These are phyloP conservation scores for Achaetomium macrosporum DNA, from an alignment of 2,329 filamentous ascomycete genomes.

Conservation along the genomic window DNA sequence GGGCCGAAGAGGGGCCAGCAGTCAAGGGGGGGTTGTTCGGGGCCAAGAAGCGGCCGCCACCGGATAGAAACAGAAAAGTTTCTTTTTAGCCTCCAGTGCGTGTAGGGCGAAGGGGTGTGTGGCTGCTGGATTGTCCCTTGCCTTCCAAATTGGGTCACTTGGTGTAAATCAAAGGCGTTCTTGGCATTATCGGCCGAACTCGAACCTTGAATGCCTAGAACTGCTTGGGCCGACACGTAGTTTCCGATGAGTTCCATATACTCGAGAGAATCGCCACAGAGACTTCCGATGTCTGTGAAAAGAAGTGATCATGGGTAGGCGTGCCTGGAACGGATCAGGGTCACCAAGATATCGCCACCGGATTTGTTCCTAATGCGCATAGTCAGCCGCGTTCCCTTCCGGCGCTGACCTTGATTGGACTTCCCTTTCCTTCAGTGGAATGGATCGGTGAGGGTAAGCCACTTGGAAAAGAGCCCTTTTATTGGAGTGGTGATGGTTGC, in stretches of 20 bases:
- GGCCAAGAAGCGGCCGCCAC: slow-evolving; percentile 11
- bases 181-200: slow-evolving; percentile 6
- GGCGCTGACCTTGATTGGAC: slow-evolving; percentile 5
- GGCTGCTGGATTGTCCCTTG: not conserved
- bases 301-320: not conserved
- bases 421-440: not conserved
- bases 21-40: not conserved
- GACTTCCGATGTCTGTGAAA: not conserved
- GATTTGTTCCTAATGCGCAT: not conserved
- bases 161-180: slow-evolving; percentile 5
- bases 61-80: slow-evolving; percentile 17
- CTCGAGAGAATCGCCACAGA: not conserved
- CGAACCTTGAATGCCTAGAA: not conserved
- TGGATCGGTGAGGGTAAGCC: slow-evolving; percentile 8
- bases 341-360: not conserved
- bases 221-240: not conserved
- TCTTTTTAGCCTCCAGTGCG: slow-evolving; percentile 12
- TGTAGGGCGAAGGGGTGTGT: not conserved
- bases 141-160: not conserved
- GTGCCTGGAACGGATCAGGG: not conserved
- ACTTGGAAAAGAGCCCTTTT: slow-evolving; percentile 18
- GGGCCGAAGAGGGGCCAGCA: slow-evolving; percentile 7
- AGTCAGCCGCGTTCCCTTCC: not conserved
- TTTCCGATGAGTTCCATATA: not conserved
- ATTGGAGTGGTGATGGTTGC: slow-evolving; percentile 1